Evolutionary conservation across 2,329 filamentous ascomycete species (phyloP).

Genomic region (Mycosphaerella arachidis): DNA sequence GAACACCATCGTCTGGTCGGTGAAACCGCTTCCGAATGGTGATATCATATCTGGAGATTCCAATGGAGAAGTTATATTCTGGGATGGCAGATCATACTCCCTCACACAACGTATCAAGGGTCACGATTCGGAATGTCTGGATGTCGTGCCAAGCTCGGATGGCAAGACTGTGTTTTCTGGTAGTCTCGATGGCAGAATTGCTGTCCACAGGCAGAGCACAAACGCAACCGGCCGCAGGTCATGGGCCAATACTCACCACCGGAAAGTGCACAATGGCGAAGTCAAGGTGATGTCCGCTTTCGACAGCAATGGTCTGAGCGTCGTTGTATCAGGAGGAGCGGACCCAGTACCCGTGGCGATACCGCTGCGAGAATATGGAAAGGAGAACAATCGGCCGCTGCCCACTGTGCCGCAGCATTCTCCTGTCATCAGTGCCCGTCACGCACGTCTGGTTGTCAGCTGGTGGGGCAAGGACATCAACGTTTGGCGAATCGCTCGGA

Average conservation of each 20-base stretch:
- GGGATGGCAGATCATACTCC: slow-evolving; percentile 89
- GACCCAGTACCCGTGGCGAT: slow-evolving; percentile 79
- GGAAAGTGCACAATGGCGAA: slow-evolving; percentile 85
- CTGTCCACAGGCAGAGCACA: slow-evolving; percentile 67
- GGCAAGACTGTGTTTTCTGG: slow-evolving; percentile 81
- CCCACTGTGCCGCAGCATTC: slow-evolving; percentile 78
- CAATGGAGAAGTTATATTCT: slow-evolving; percentile 86
- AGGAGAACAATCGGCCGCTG: slow-evolving; percentile 76
- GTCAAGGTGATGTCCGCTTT: slow-evolving; percentile 92
- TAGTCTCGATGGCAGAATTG: slow-evolving; percentile 84
- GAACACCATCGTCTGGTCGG: slow-evolving; percentile 86
- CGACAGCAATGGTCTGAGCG: slow-evolving; percentile 71
- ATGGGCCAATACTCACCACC: slow-evolving; percentile 83
- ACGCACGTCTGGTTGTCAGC: slow-evolving; percentile 71
- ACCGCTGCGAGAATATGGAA: slow-evolving; percentile 70
- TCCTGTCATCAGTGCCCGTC: slow-evolving; percentile 66
- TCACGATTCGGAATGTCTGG: slow-evolving; percentile 85
- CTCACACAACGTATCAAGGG: slow-evolving; percentile 79
- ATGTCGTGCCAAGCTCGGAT: slow-evolving; percentile 75
- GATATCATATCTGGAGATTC: slow-evolving; percentile 95
- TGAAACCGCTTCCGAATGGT: slow-evolving; percentile 80
- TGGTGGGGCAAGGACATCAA: slow-evolving; percentile 90
- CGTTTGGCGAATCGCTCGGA: slow-evolving; percentile 64
- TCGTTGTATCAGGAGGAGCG: slow-evolving; percentile 84
- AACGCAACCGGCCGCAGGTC: slow-evolving; percentile 47